Evolutionary conservation across 2,329 filamentous ascomycete genomes (phyloP), one percentile per base, ranked within the genome.

Genomic region (Fulvia fulva): DNA sequence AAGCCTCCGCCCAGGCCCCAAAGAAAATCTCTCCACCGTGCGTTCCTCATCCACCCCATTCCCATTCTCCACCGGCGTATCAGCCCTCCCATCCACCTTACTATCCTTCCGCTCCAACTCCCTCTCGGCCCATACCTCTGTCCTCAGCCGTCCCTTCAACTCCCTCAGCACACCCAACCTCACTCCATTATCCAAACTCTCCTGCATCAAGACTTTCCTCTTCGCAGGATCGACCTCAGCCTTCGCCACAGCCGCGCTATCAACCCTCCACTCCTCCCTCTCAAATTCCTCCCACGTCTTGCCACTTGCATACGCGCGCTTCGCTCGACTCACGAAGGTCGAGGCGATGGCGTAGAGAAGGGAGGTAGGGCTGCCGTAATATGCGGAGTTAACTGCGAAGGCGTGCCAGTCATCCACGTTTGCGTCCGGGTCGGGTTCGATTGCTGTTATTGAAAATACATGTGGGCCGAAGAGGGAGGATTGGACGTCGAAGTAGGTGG

Each of bases 361-460:
- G 14, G 41, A 32, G 12, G 52, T 34, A 16, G 34, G 11, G 14
- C 34, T 50, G 6, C 52, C 51, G 46, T 57, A 53, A 19, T 51
- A n/a, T 3, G 55, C 46, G 14, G 32, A 19, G 26, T 52, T 51
- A 3, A 61, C 59, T 12, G 50, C 55, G 51, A 65, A 65, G 14
- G 49, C 57, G 25, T 59, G 32, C 65, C 66, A 68, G 23, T 66
- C 57, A 41, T 68, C 66, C 9, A 57, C 50, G 21, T 57, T 61
- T 8, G 63, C 61, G 43, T 62, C 61, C 9, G 50, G 6, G 37
- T 63, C 55, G 25, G 53, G 32, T 50, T 19, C 16, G 28, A 21
- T 30, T 28, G 8, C 14, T 1, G 34, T n/a, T 2, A 41, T 7
- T 1, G 37, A 41, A n/a, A 41, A 41, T 2, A 41, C 7, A n/a